Evolutionary conservation across 1,284 basidiomycete genomes (phyloP), one percentile per base, ranked within the genome.

Genomic region (Malassezia nana): DNA sequence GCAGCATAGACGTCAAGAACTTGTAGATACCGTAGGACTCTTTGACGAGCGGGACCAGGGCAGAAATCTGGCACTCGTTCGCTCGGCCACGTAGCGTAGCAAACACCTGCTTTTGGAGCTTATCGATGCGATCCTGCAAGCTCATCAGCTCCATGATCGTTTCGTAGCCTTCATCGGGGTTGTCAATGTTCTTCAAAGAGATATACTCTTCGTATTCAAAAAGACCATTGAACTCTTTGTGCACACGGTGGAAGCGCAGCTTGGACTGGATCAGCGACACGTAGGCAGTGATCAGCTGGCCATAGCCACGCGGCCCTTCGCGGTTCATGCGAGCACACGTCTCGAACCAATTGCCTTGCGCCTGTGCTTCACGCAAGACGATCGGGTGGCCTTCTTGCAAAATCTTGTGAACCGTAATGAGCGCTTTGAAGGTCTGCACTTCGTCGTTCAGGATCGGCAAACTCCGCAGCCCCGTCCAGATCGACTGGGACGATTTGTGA

Each of bases 131-230:
- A 48, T 74, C 70, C 55, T 74, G 71, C 22, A 74, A 58, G 54
- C 66, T 71, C 72, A 74, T 74, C 45, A 74, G 64, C 43, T 74
- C 70, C 54, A 71, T 69, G 57, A 74, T 74, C 26, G 72, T 74
- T 58, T 74, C 72, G 57, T 72, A 74, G 10, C 69, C 72, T 46
- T 74, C 72, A 52, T 74, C 69, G 0, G 72, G 72, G 48, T 74
- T 72, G 62, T 74, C 70, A 46, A 74, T 74, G 57, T 72, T 72
- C 51, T 74, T 74, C 56, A 74, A 64, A n/a, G 68, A 71, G 38
- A 74, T 68, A 53, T 74, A 74, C 46, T 74, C 72, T 47, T 74
- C 68, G 44, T 74, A 74, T 38, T 74, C 72, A 47, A 74, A 74
- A 10, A 74, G 62, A 24, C 72, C 72, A 48, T 74, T 74, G 63